Conservation (phyloP, 768 basidiomycete species). For the Galerina marginata region DNA sequence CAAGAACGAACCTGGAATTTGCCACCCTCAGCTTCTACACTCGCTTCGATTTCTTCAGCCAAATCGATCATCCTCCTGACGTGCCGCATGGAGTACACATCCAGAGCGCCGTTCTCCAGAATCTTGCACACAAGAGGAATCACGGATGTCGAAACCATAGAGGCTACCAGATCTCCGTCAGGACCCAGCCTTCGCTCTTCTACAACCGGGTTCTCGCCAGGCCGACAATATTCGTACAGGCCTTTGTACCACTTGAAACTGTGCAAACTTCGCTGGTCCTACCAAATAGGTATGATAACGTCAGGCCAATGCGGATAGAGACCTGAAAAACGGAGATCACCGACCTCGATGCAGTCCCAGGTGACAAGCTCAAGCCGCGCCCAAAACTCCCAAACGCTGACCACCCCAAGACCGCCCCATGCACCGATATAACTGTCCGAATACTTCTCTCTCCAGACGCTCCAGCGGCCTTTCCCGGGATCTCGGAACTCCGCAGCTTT, state of each 20-base stretch:
- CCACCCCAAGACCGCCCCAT: constrained; percentile 89
- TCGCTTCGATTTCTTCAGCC: constrained; percentile 80
- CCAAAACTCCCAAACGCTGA: constrained; percentile 96
- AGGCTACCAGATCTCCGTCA: constrained; percentile 86
- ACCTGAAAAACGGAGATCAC: constrained; percentile 21
- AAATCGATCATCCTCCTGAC: constrained; percentile 72
- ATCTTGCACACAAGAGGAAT: constrained; percentile 76
- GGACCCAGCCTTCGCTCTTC: constrained; percentile 71
- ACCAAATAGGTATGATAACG: not conserved
- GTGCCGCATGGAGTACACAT: constrained; percentile 76
- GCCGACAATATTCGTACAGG: constrained; percentile 78
- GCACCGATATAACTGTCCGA: constrained; percentile 85
- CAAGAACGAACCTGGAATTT: constrained; percentile 62
- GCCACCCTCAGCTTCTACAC: constrained; percentile 62
- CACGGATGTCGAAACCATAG: constrained; percentile 85
- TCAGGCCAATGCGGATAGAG: not conserved
- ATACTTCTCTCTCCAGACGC: constrained; percentile 75
- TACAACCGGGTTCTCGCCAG: constrained; percentile 40
- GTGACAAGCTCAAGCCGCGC: constrained; percentile 83
- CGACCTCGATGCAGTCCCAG: constrained; percentile 87
- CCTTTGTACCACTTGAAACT: constrained; percentile 85
- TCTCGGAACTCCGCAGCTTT: constrained; percentile 83
- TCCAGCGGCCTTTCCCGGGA: constrained; percentile 70
- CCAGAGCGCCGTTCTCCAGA: constrained; percentile 80
- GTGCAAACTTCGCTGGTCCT: constrained; percentile 67